These are phyloP conservation scores for Talaromyces sp. DNA, from an alignment of 2,329 filamentous ascomycete species.

Conservation along the genomic window DNA sequence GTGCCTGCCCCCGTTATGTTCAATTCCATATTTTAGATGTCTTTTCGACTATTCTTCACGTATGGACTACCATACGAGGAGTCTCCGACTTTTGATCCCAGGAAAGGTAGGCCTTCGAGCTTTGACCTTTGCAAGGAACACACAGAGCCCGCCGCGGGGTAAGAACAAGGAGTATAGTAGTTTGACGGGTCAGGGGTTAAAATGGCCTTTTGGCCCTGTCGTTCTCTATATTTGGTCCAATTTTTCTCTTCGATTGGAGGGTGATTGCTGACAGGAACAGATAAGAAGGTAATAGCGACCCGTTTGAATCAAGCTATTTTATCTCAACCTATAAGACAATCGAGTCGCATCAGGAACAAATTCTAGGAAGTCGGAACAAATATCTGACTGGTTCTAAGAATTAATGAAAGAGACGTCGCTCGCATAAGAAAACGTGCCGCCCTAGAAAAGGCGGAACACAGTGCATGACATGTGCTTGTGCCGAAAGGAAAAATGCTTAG, in stretches of 20 bases:
- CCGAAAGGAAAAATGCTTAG: background rate
- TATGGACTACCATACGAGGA: background rate
- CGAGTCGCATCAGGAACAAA: background rate
- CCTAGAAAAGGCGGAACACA: background rate
- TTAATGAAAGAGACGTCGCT: background rate
- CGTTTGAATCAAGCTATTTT: background rate
- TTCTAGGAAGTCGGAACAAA: background rate
- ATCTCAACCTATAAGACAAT: background rate
- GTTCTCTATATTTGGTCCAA: background rate
- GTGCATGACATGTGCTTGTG: background rate
- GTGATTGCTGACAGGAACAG: background rate
- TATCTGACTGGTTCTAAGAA: too few relatives aligned
- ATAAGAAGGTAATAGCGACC: background rate
- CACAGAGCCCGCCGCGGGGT: background rate
- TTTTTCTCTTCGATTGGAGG: background rate
- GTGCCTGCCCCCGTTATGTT: constrained; percentile 19
- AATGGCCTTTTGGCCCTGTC: background rate
- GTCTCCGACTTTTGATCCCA: background rate
- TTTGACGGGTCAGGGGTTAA: background rate
- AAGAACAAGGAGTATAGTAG: background rate
- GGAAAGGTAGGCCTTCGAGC: background rate
- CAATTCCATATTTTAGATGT: background rate
- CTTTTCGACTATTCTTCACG: background rate
- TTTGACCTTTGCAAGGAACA: background rate
- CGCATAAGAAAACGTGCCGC: background rate